phyloP scores from a whole-genome alignment of 495 filamentous ascomycete genomes.

The Penicillium roqueforti region DNA sequence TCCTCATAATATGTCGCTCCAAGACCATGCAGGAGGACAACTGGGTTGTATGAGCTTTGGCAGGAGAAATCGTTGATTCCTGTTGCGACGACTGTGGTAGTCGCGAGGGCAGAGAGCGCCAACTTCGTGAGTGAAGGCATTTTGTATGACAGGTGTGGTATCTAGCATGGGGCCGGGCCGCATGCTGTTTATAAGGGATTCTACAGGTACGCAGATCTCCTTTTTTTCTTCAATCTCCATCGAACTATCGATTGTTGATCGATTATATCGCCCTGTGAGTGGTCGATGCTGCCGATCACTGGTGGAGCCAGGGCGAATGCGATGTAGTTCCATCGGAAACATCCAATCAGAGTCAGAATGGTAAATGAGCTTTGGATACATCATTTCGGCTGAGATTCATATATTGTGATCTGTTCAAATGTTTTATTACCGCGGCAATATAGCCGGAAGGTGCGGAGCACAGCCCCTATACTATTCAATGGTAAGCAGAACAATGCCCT shows the following conservation, averaged over 20 bases:
- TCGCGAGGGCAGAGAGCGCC: conserved; percentile 13
- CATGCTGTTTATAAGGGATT: conserved; percentile 4
- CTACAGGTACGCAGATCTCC: conserved; percentile 1
- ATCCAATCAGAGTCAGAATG: background rate
- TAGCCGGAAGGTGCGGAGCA: background rate
- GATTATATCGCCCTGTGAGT: conserved; percentile 6
- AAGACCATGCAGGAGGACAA: conserved; percentile 51
- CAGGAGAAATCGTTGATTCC: conserved; percentile 42
- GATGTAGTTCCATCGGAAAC: background rate
- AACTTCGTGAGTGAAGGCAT: conserved; percentile 21
- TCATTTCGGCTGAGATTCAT: background rate
- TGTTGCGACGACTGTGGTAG: conserved; percentile 18
- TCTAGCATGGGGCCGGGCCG: background rate
- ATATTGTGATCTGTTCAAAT: background rate
- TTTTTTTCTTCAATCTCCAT: conserved; percentile 10
- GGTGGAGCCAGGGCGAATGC: background rate
- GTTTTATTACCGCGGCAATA: background rate
- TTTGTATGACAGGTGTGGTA: background rate
- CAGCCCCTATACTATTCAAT: background rate
- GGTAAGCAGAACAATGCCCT: background rate
- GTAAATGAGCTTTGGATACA: conserved; percentile 2
- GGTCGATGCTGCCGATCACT: conserved; percentile 5
- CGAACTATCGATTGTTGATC: conserved; percentile 25
- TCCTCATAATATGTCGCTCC: conserved; percentile 50
- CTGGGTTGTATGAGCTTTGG: conserved; percentile 38